phyloP scores from a whole-genome alignment of 192 early-diverging fungal genomes.

The Borealophlyctis nickersoniae region DNA sequence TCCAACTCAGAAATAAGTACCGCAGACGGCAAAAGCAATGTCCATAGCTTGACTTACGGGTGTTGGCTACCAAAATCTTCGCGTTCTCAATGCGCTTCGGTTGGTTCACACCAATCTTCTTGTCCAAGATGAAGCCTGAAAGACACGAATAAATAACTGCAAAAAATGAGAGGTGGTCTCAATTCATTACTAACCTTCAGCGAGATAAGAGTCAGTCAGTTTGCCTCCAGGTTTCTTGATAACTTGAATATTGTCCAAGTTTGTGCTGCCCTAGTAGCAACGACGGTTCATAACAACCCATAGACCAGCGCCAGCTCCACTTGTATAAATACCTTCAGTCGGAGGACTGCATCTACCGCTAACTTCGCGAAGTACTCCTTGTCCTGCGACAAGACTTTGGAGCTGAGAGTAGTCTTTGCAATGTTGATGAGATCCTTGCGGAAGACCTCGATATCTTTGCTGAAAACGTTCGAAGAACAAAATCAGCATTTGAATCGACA shows the following conservation, averaged over 20 bases:
- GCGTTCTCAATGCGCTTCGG: constrained; percentile 95
- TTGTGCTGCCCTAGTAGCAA: constrained; percentile 74
- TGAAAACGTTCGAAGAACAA: constrained; percentile 4
- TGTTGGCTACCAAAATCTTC: constrained; percentile 96
- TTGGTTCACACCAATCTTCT: constrained; percentile 98
- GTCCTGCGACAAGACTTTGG: constrained; percentile 93
- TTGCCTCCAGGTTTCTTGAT: constrained; percentile 98
- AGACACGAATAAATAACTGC: background rate
- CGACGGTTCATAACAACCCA: background rate
- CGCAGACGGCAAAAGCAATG: background rate
- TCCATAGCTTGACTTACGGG: constrained; percentile 59
- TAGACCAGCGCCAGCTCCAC: no score
- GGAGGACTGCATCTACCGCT: constrained; percentile 94
- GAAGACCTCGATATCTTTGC: constrained; percentile 67
- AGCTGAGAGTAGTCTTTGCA: constrained; percentile 93
- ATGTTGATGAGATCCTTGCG: constrained; percentile 93
- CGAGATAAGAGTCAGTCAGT: constrained; percentile 91
- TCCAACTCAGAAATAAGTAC: background rate
- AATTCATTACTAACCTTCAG: constrained; percentile 76
- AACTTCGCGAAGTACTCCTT: constrained; percentile 95
- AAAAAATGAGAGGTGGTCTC: no score
- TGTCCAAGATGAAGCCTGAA: constrained; percentile 92
- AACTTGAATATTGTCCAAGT: constrained; percentile 98
- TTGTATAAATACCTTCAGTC: constrained; percentile 64
- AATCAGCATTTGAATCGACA: no score